Conservation (phyloP, 2,329 filamentous ascomycete species). For the Apiospora phragmitis region DNA sequence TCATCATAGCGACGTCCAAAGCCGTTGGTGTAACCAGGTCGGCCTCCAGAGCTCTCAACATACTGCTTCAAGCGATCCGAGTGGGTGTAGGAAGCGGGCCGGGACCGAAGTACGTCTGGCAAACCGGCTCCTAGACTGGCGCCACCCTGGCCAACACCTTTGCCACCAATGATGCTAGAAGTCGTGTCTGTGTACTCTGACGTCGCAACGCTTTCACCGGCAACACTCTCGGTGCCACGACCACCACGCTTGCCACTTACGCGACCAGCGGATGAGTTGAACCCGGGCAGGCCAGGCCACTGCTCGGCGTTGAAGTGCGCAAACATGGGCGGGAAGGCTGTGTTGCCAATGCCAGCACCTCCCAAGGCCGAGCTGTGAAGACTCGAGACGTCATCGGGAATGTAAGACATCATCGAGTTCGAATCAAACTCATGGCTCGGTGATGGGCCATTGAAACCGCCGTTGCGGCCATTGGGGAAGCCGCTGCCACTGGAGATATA, state of each 20-base stretch:
- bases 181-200: constrained; percentile 87
- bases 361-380: constrained; percentile 91
- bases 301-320: constrained; percentile 83
- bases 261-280: constrained; percentile 56
- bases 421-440: constrained; percentile 65
- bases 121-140: constrained; percentile 84
- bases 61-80: constrained; percentile 93
- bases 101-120: constrained; percentile 69
- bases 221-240: constrained; percentile 73
- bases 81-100: constrained; percentile 66
- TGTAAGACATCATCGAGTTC: constrained; percentile 90
- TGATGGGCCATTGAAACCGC: constrained; percentile 42
- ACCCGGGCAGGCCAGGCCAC: constrained; percentile 82
- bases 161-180: constrained; percentile 73
- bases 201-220: constrained; percentile 89
- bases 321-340: constrained; percentile 93
- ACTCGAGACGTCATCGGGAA: constrained; percentile 94
- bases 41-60: constrained; percentile 75
- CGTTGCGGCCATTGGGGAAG: constrained; percentile 32
- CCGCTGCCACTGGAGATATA: constrained; percentile 54
- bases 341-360: constrained; percentile 71
- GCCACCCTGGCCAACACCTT: constrained; percentile 78
- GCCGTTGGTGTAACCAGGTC: constrained; percentile 65
- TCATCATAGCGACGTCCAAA: constrained; percentile 79
- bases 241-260: constrained; percentile 66